Conservation (phyloP, 441 rosid species). For the Brassica balearica region DNA sequence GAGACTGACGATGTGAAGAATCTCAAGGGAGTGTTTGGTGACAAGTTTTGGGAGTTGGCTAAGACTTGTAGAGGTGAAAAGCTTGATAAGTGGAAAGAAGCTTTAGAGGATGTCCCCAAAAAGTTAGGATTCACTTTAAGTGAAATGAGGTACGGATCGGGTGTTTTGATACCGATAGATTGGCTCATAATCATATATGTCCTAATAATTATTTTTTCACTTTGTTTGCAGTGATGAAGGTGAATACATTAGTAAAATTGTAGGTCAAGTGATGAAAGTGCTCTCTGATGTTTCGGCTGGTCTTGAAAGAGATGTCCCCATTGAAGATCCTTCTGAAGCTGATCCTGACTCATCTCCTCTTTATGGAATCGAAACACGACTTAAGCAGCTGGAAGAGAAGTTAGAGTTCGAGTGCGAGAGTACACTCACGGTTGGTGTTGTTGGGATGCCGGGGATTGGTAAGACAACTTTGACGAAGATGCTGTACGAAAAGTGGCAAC, state of each 20-base stretch:
- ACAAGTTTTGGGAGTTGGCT: neutral
- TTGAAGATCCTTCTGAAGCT: neutral
- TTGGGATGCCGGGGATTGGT: slow-evolving; percentile 28
- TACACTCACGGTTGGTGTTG: slow-evolving; percentile 27
- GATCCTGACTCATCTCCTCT: neutral
- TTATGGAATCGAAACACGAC: slow-evolving; percentile 27
- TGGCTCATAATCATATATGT: too few species aligned
- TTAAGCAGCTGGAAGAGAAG: slow-evolving; percentile 10
- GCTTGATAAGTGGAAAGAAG: slow-evolving; percentile 10
- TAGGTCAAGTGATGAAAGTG: neutral
- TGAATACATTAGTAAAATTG: neutral
- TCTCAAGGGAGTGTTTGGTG: slow-evolving; percentile 21
- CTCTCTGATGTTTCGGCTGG: neutral
- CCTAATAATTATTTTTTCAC: neutral
- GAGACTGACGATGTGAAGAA: slow-evolving; percentile 6
- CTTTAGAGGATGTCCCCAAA: neutral
- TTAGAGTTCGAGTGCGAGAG: neutral
- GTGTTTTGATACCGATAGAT: too few species aligned
- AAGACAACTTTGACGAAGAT: slow-evolving; percentile 27
- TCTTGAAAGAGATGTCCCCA: neutral
- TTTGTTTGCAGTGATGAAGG: slow-evolving; percentile 4
- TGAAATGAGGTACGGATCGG: neutral
- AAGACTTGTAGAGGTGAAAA: neutral
- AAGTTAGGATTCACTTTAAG: neutral
- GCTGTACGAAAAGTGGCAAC: neutral